phyloP scores from a whole-genome alignment of 2,329 filamentous ascomycete genomes.

The Cladosporium sp. region DNA sequence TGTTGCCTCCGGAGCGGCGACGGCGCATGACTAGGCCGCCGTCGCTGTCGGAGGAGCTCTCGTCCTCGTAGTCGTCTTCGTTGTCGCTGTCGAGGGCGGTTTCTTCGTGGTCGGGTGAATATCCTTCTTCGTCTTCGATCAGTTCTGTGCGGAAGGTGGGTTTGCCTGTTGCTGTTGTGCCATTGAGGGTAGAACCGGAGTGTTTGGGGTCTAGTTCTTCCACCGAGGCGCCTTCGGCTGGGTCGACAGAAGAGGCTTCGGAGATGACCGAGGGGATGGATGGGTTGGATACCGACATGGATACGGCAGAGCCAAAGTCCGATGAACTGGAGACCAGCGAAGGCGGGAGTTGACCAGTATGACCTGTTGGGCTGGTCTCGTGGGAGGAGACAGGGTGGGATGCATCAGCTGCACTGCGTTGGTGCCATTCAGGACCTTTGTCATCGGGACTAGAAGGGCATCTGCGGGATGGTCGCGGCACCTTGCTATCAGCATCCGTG shows the following conservation, averaged over 20 bases:
- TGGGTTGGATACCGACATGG: slow-evolving; percentile 47
- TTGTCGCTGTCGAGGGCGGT: slow-evolving; percentile 37
- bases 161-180: slow-evolving; percentile 23
- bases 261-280: slow-evolving; percentile 49
- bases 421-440: slow-evolving; percentile 19
- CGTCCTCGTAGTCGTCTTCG: slow-evolving; percentile 34
- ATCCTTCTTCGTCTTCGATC: slow-evolving; percentile 29
- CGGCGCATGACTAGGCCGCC: slow-evolving; percentile 36
- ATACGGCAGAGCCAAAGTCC: slow-evolving; percentile 44
- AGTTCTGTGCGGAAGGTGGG: slow-evolving; percentile 12
- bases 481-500: slow-evolving; percentile 11
- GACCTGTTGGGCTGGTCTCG: slow-evolving; percentile 37
- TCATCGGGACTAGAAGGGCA: slow-evolving; percentile 49
- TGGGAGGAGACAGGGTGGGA: slow-evolving; percentile 28
- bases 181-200: slow-evolving; percentile 34
- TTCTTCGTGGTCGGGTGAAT: slow-evolving; percentile 34
- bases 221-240: slow-evolving; percentile 19
- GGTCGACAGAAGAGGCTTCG: slow-evolving; percentile 41
- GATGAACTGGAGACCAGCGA: slow-evolving; percentile 42
- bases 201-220: slow-evolving; percentile 32
- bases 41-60: slow-evolving; percentile 35
- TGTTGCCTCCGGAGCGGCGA: slow-evolving; percentile 23
- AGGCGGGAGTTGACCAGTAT: slow-evolving; percentile 22
- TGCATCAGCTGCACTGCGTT: slow-evolving; percentile 20
- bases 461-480: slow-evolving; percentile 27